Evolutionary conservation across 1,284 basidiomycete genomes (phyloP), one percentile per base, ranked within the genome.

Genomic region (Trichosporon inkin): DNA sequence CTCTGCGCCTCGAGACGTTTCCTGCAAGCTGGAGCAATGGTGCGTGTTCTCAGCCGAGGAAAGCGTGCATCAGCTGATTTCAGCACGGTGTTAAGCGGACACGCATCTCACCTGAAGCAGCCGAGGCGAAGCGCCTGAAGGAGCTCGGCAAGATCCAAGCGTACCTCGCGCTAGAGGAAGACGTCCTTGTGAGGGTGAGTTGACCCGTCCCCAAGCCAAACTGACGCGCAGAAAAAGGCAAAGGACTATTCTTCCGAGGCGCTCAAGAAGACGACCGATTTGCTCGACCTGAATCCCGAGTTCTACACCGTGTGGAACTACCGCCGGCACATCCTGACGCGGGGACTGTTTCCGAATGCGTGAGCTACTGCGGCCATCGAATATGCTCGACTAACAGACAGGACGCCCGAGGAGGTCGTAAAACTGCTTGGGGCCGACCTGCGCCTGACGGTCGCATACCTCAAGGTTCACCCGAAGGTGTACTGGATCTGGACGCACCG

Each of bases 401-500:
- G 62, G 1, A 39, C 53, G n/a, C 80, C 84, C 0, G 80, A 84
- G 53, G 82, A 86, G 55, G 81, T 86, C 37, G 86, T 91, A 57
- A 77, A 81, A 10, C 61, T 87, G 3, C 82, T 96, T 2, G 80
- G 83, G 2, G 80, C 84, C 37, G 93, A 97, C 61, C 79, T 97
- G n/a, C 80, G 83, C 2, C 82, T 92, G 75, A 96, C 92, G 0
- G 89, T 87, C 70, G 78, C 82, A 8, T 86, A 88, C 16, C 83
- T 97, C 49, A 87, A 88, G 69, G 80, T 84, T 10, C 86, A 93
- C 71, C 93, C 93, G 8, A 97, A 97, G 73, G 87, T 94, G 13
- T 97, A 97, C 75, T 92, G 89, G 86, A 92, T 96, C 65, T 97
- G 93, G 94, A 95, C 92, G 71, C 92, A 97, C 70, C 85, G 93